Evolutionary conservation across 345 rosid genomes (phyloP), one percentile per base, ranked within the genome.

Genomic region (Citrus cavaleriei): DNA sequence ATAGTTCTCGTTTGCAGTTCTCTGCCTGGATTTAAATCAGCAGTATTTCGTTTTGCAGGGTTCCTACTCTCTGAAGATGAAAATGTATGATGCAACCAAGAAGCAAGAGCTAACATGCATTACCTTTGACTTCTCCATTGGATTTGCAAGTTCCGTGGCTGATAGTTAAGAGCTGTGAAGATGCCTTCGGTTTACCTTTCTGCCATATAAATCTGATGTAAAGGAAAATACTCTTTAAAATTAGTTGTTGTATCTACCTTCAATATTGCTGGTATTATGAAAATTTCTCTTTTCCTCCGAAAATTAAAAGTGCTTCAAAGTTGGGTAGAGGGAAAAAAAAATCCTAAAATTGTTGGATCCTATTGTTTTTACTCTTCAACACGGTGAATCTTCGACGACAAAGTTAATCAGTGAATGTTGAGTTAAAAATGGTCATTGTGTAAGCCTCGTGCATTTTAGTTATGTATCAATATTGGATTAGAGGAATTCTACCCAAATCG

Each of bases 41-140:
- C 46, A 40, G 2, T 40, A 40, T 62, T 76, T 10, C 68, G 62
- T 10, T 79, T 14, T 81, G 83, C 89, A 93, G 99, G 98, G 99
- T 24, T 74, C 97, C 6, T 96, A 94, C 88, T 76, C 97, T 54
- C 92, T 96, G 63, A 91, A 86, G 77, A 94, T 96, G 99, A 94
- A 83, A 93, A 94, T 96, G 98, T 34, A 76, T 19, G 92, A 89
- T 67, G 88, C 78, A 38, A 76, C 83, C 30, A 84, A 86, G 32
- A 85, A 86, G 32, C 46, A 76, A 38, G 88, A 89, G 84, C 75
- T 96, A 70, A 90, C 98, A 68, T 96, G 99, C 90, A 94, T 94
- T 77, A 68, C 80, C 72, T 96, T 96, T 73, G 89, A 85, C 77
- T 96, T 96, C 82, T 72, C 42, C 60, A 93, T 96, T 24, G 95